Base-by-base conservation (phyloP, 805 yeast species). In the Saccharomycopsis microspora region DNA sequence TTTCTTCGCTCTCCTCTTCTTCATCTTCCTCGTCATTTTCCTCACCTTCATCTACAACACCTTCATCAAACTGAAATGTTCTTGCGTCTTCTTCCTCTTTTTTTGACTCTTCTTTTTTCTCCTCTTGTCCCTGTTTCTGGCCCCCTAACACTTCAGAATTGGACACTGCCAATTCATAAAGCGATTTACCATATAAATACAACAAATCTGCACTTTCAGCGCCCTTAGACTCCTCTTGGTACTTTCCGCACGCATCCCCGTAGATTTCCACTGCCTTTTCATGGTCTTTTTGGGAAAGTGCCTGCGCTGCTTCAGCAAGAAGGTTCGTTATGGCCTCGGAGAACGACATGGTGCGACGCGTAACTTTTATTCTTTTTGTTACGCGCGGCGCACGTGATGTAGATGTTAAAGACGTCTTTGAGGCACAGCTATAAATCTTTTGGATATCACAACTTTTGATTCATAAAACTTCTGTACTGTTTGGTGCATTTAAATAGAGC, bases 101-200 rank as follows among this genome's bases (percentile, higher is more conserved):
- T 19, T 45, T 53, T 27, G 46, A 50, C 27, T 50, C 56, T 41
- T 45, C 53, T 27, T 47, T 50, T 19, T 50, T 56, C 41, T 58
- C 56, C 41, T 28, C 31, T 46, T 32, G 3, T 34, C 36, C 56
- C 27, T 57, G 58, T 4, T 57, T 58, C 6, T 55, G 60, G 4
- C 72, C 82, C 11, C 95, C 95, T 51, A 89, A 71, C 3, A 89
- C 82, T 41, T 82, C 89, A 2, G 87, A 78, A 41, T 75, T 81
- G 19, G 76, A 66, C 5, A 85, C 83, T 0, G 89, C 97, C 37
- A 76, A 74, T 53, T 80, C 83, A 64, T 82, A 88, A 36, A 89
- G 63, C 0, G 95, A 79, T 60, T 80, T 78, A 2, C 96, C 96
- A 55, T 88, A 88, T 39, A 83, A 62, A 54, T 73, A 78, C 57